These are phyloP conservation scores for Coniella vitis DNA, from an alignment of 2,329 filamentous ascomycete genomes.

Conservation along the genomic window DNA sequence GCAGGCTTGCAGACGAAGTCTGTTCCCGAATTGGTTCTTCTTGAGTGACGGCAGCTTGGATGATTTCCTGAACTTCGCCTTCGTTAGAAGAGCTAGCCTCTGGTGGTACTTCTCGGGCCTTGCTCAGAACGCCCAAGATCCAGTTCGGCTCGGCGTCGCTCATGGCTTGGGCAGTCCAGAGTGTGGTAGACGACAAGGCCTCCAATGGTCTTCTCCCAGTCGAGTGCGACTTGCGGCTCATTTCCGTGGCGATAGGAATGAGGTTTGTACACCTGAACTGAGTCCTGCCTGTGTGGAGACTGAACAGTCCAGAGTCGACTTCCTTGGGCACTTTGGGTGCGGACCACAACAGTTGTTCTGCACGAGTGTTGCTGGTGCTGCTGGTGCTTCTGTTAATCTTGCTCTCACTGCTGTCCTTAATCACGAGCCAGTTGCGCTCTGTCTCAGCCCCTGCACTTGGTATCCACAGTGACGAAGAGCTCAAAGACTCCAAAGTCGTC, in stretches of 20 bases:
- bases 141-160: conserved; percentile 20
- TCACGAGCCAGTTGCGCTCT: conserved; percentile 24
- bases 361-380: not conserved
- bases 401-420: not conserved
- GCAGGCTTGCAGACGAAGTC: no score
- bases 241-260: conserved; percentile 25
- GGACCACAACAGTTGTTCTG: conserved; percentile 26
- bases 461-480: conserved; percentile 24
- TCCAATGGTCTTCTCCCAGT: conserved; percentile 22
- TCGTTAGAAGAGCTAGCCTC: not conserved
- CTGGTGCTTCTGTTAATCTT: not conserved
- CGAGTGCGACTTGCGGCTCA: conserved; percentile 23
- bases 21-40: conserved; percentile 19
- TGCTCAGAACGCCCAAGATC: conserved; percentile 18
- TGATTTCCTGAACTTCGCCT: no score
- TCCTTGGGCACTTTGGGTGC: conserved; percentile 12
- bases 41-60: not conserved
- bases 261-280: conserved; percentile 24
- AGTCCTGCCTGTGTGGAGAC: conserved; percentile 17
- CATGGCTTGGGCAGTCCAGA: conserved; percentile 20
- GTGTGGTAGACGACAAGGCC: conserved; percentile 20
- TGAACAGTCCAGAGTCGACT: conserved; percentile 21
- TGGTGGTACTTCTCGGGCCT: not conserved
- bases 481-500: conserved; percentile 22
- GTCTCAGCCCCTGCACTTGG: not conserved